Base-by-base conservation (phyloP, 2,329 filamentous ascomycete species). In the Sordariomycetes sp. region DNA sequence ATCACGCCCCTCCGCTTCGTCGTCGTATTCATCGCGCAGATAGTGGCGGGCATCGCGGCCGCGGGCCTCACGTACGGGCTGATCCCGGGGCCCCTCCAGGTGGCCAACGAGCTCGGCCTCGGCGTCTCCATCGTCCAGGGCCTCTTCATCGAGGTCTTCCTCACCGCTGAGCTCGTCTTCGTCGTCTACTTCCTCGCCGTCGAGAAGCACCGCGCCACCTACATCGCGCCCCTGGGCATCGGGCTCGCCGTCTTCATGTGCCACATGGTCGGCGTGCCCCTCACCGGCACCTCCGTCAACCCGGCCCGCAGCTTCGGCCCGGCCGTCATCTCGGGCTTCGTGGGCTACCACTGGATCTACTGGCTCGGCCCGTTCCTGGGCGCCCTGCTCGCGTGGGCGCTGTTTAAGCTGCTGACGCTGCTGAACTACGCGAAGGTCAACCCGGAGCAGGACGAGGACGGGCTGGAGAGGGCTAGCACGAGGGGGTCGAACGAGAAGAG, bases 151-250 rank as follows among this genome's bases (percentile, higher is more conserved):
- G 85, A 88, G 68, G 79, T 85, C 72, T 84, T 87, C 64, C 73
- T 87, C 43, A 88, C 85, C 0, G 73, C 81, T 0, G 77, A 86
- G 65, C 74, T 88, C 11, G 78, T 87, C 8, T 74, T 88, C 57
- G 79, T 83, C 2, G 81, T 88, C 34, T 81, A 85, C 68, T 86
- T 89, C 80, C 76, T 89, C 52, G 86, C 86, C 0, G 81, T 83
- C 3, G 86, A 89, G 67, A 90, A 90, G 71, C 86, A 90, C 68
- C 83, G 85, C 52, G 82, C 82, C 2, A 90, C 87, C 0, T 89
- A 79, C 66, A 71, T 90, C 1, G 87, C 87, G 0, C 87, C 88
- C 0, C 72, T 90, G 3, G 86, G 85, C 14, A 89, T 91, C 63
- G 88, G 88, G 1, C 70, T 89, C 2, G 76, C 86, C 0, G 77